Base-by-base conservation (phyloP, 2,329 filamentous ascomycete genomes). In the Ceratocystis ficicola region DNA sequence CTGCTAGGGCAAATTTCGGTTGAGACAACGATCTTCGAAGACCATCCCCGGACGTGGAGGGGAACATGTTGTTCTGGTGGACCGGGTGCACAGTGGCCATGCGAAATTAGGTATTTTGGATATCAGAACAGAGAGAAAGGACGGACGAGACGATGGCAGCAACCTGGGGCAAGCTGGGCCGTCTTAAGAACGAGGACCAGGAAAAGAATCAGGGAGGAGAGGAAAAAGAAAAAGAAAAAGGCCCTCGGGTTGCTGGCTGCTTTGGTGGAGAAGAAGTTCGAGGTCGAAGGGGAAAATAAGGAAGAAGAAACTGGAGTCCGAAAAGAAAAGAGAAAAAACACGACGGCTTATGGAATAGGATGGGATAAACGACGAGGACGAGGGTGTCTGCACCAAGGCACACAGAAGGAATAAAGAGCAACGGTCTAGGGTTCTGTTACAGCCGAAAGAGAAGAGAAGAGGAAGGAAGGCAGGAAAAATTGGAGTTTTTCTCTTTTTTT, bases 141-240 rank as follows among this genome's bases (percentile, higher is more conserved):
- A 50, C 55, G 30, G 10, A 62, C 2, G 8, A 10, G 46, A 55
- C 46, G 30, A 62, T 8, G 20, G 60, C 84, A 44, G 36, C 22
- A 20, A 28, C 44, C 20, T 25, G 20, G 84, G 55, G 36, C 22
- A 20, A 28, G 44, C 20, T n/a, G 20, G n/a, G 5, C 10, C 2
- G n/a, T 41, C 20, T 36, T 36, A 44, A 10, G 36, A 44, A 62
- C 20, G 20, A 20, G 41, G 59, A 28, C 20, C 59, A 62, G 30
- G 30, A 2, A 82, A 84, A 10, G 76, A 74, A 61, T 75, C 76
- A 17, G 81, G 80, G 55, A 77, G 77, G 59, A 78, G 74, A 52
- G n/a, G 8, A 20, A 32, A 28, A 59, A 1, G 4, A 22, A 22
- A 28, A 41, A 3, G 3, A 41, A 52, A 52, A 52, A 52, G 7